Evolutionary conservation across 2,329 filamentous ascomycete species (phyloP).

Genomic region (Magnaporthales sp.): DNA sequence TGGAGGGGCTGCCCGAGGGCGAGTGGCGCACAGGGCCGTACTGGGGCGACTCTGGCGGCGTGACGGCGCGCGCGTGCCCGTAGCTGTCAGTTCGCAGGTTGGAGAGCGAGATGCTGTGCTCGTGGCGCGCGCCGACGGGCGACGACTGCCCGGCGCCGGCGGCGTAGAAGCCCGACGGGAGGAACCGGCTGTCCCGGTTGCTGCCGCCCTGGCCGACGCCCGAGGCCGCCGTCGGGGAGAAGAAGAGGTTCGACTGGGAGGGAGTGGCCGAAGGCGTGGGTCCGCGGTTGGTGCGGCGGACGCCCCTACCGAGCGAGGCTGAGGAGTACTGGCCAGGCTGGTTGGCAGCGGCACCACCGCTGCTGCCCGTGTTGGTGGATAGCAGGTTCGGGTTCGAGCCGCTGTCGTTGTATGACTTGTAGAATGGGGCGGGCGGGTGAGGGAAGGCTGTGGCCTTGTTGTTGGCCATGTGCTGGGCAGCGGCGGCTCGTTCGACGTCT

Average conservation of each 20-base stretch:
- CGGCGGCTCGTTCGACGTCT: conserved; percentile 78
- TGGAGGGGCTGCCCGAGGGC: conserved; percentile 14
- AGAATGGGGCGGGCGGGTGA: conserved; percentile 48
- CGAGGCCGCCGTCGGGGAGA: conserved; percentile 81
- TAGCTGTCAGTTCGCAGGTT: conserved; percentile 52
- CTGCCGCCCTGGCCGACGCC: conserved; percentile 49
- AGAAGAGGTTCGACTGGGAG: conserved; percentile 73
- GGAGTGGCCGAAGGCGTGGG: conserved; percentile 46
- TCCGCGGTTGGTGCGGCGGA: conserved; percentile 42
- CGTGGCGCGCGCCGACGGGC: conserved; percentile 35
- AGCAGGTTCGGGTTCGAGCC: conserved; percentile 44
- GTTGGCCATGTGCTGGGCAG: conserved; percentile 61
- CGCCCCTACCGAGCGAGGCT: conserved; percentile 33
- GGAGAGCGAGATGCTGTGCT: conserved; percentile 49
- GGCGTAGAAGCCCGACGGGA: conserved; percentile 88
- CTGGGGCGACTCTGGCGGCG: conserved; percentile 58
- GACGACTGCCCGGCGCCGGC: conserved; percentile 50
- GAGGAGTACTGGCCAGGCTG: neutral
- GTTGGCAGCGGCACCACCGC: conserved; percentile 16
- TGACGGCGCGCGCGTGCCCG: conserved; percentile 39
- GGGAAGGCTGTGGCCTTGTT: conserved; percentile 58
- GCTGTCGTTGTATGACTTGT: conserved; percentile 51
- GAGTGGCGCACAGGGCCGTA: conserved; percentile 32
- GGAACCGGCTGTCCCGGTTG: conserved; percentile 67
- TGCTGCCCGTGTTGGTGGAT: conserved; percentile 20